phyloP scores from a whole-genome alignment of 768 basidiomycete genomes.

The Tulasnella sp. region DNA sequence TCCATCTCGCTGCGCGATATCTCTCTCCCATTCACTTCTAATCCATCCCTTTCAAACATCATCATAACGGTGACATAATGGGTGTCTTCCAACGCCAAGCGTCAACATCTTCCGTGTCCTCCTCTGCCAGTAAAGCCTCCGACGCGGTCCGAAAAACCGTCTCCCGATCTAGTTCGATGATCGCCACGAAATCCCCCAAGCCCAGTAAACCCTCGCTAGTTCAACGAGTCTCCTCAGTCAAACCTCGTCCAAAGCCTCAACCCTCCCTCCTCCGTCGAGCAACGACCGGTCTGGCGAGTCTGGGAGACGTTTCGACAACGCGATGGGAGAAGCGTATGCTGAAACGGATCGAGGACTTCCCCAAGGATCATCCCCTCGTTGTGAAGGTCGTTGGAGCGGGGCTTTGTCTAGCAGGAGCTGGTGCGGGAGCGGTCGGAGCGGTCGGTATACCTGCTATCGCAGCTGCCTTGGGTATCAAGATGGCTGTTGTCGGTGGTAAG shows the following conservation, averaged over 20 bases:
- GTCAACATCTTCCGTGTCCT: not conserved
- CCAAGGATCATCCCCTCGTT: conserved; percentile 10
- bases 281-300: not conserved
- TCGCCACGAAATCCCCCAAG: conserved; percentile 4
- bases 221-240: conserved; percentile 3
- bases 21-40: too few species aligned
- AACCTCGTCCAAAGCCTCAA: conserved; percentile 7
- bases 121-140: not conserved
- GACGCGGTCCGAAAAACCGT: not conserved
- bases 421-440: not conserved
- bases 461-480: conserved; percentile 6
- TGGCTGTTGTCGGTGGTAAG: not conserved
- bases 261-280: conserved; percentile 11
- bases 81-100: conserved; percentile 4
- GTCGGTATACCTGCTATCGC: conserved; percentile 3
- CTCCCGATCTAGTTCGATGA: not conserved
- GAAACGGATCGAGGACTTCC: conserved; percentile 9
- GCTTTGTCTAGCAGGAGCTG: conserved; percentile 5
- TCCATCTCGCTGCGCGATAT: too few species aligned
- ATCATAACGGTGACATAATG: not conserved
- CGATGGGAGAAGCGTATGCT: conserved; percentile 14
- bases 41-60: not conserved
- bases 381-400: conserved; percentile 8
- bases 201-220: conserved; percentile 3
- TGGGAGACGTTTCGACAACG: not conserved